Conservation (phyloP, 2,329 filamentous ascomycete genomes). For the Fusarium scirpi region DNA sequence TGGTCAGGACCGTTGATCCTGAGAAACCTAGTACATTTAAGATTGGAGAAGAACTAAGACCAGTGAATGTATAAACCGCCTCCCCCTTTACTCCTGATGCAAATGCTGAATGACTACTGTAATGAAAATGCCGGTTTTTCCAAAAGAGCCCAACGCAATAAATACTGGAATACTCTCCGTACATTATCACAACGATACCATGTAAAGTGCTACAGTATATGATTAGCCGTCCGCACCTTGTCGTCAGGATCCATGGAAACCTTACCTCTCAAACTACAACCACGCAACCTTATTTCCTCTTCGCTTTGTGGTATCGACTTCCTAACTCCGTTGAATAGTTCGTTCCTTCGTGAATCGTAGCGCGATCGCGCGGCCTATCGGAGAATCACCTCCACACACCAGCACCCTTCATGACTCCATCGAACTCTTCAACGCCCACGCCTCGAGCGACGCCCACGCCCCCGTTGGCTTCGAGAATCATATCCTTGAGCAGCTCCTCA, state of each 20-base stretch:
- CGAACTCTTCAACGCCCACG: slow-evolving; percentile 84
- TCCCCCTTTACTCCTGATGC: neutral
- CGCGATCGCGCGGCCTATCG: neutral
- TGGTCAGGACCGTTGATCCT: slow-evolving; percentile 31
- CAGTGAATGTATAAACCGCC: slow-evolving; percentile 1
- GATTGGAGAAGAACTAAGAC: slow-evolving; percentile 4
- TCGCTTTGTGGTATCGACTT: slow-evolving; percentile 4
- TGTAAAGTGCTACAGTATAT: neutral
- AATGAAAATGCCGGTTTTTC: neutral
- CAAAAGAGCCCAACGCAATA: neutral
- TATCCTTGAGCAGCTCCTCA: slow-evolving; percentile 88
- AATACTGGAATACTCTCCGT: neutral
- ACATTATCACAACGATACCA: neutral
- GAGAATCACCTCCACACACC: slow-evolving; percentile 78
- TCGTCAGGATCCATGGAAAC: neutral
- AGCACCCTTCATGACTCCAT: slow-evolving; percentile 85
- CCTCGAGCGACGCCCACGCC: slow-evolving; percentile 77
- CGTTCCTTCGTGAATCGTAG: slow-evolving; percentile 38
- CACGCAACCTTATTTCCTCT: neutral
- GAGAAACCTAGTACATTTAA: slow-evolving; percentile 20
- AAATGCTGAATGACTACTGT: neutral
- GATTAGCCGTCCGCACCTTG: slow-evolving; percentile 2
- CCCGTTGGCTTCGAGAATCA: slow-evolving; percentile 94
- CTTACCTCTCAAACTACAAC: slow-evolving; percentile 9
- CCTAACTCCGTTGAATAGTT: slow-evolving; percentile 21